Evolutionary conservation across 139 green algal species (phyloP).

Genomic region (Bryopsis sp.): DNA sequence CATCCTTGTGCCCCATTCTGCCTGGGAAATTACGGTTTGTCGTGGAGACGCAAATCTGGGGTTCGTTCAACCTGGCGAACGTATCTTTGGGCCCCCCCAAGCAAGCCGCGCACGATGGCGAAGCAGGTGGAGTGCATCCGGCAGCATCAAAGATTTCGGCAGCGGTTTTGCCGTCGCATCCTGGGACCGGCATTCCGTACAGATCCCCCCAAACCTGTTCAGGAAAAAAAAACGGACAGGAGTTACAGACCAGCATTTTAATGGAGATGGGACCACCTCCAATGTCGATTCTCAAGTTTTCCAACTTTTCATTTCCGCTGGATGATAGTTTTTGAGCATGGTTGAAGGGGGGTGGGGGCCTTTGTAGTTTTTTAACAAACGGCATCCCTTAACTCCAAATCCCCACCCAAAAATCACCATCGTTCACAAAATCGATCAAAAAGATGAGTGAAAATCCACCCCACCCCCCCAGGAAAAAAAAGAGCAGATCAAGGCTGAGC

Average conservation of each 20-base stretch:
- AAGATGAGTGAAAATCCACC: too few relatives aligned
- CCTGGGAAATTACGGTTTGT: slow-evolving; percentile 97
- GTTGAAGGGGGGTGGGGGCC: too few relatives aligned
- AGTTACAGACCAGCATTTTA: background rate
- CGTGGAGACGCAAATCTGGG: slow-evolving; percentile 86
- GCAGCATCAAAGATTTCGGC: slow-evolving; percentile 90
- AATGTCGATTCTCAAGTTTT: too few relatives aligned
- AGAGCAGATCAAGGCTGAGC: too few relatives aligned
- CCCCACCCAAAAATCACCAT: too few relatives aligned
- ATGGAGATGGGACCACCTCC: too few relatives aligned
- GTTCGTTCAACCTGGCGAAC: slow-evolving; percentile 93
- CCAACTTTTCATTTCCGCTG: too few relatives aligned
- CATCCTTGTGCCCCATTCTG: slow-evolving; percentile 96
- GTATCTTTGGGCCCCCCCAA: slow-evolving; percentile 87
- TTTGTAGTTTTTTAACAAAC: too few relatives aligned
- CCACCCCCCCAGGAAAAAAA: too few relatives aligned
- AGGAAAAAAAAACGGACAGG: background rate
- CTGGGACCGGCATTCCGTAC: slow-evolving; percentile 80
- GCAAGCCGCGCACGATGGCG: slow-evolving; percentile 86
- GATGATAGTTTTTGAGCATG: too few relatives aligned
- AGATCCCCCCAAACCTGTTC: slow-evolving; percentile 88
- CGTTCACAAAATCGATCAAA: too few relatives aligned
- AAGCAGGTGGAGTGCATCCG: slow-evolving; percentile 76
- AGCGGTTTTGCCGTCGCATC: slow-evolving; percentile 86
- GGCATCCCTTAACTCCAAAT: too few relatives aligned